These are phyloP conservation scores for Iris macrosiphon DNA, from an alignment of 106 monocot genomes.

Conservation along the genomic window DNA sequence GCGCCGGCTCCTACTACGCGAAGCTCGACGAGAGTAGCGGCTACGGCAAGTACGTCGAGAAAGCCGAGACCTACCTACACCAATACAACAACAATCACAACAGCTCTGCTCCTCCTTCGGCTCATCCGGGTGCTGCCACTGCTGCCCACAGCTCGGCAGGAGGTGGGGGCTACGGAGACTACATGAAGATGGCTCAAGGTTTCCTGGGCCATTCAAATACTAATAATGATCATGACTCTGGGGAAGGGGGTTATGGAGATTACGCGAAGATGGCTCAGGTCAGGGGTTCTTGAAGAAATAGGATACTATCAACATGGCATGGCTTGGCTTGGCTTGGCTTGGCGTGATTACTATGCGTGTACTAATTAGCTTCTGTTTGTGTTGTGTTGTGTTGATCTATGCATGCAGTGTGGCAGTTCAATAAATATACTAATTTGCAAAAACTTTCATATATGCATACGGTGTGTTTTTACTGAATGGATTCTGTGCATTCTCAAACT, in stretches of 20 bases:
- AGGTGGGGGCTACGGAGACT: slow-evolving; percentile 13
- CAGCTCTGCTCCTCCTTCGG: not conserved
- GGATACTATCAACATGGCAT: too few relatives aligned
- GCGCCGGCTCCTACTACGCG: slow-evolving; percentile 24
- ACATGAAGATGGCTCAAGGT: slow-evolving; percentile 10
- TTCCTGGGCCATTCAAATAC: not conserved
- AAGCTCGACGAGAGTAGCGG: slow-evolving; percentile 31
- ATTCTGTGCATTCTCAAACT: too few relatives aligned
- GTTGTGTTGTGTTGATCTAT: too few relatives aligned
- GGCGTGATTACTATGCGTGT: too few relatives aligned
- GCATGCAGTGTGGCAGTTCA: too few relatives aligned
- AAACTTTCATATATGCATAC: too few relatives aligned
- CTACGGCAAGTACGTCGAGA: slow-evolving; percentile 30
- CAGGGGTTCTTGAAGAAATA: slow-evolving; percentile 38
- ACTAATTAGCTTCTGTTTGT: too few relatives aligned
- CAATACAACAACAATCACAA: not conserved
- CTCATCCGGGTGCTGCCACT: not conserved
- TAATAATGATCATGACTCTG: not conserved
- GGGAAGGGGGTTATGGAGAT: slow-evolving; percentile 8
- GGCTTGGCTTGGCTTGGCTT: too few relatives aligned
- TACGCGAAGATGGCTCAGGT: slow-evolving; percentile 22
- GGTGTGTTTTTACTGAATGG: too few relatives aligned
- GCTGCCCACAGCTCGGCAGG: not conserved
- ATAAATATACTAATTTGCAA: too few relatives aligned
- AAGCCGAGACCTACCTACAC: slow-evolving; percentile 21